These are phyloP conservation scores for Lolium rigidum DNA, from an alignment of 176 grass and related monocot genomes.

Conservation along the genomic window DNA sequence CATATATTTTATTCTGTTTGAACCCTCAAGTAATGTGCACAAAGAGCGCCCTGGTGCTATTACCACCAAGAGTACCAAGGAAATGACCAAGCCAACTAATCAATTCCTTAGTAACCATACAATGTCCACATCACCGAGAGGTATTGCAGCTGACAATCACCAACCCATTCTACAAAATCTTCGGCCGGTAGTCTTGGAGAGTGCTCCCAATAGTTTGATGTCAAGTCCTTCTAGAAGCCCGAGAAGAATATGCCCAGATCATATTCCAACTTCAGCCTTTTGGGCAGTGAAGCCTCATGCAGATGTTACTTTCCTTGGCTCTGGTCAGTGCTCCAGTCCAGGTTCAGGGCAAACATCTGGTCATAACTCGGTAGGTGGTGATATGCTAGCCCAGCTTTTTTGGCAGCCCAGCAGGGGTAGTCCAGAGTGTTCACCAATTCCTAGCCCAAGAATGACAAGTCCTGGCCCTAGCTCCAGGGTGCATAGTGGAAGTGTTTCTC, in stretches of 20 bases:
- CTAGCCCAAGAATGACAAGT: conserved; percentile 97
- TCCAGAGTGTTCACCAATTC: conserved; percentile 93
- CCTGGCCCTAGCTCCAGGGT: conserved; percentile 93
- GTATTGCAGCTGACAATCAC: conserved; percentile 55
- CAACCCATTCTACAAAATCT: conserved; percentile 67
- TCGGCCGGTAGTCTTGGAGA: conserved; percentile 64
- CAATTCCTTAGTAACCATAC: conserved; percentile 57
- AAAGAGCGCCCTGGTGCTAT: conserved; percentile 61
- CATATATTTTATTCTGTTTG: conserved; percentile 52
- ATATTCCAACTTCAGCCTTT: conserved; percentile 84
- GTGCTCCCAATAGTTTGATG: conserved; percentile 95
- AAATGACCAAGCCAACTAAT: conserved; percentile 56
- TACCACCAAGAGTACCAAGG: conserved; percentile 59
- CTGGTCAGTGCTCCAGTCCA: conserved; percentile 97
- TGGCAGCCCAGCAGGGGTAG: conserved; percentile 86
- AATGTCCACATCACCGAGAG: conserved; percentile 64
- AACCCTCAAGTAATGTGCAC: conserved; percentile 58
- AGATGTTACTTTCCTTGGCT: conserved; percentile 91
- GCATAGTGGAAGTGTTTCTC: conserved; percentile 94
- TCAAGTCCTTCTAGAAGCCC: conserved; percentile 96
- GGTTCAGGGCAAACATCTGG: conserved; percentile 98
- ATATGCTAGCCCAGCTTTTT: conserved; percentile 85
- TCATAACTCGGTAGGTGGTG: conserved; percentile 95
- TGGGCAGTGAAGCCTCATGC: conserved; percentile 76
- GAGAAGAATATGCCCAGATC: conserved; percentile 77